These are phyloP conservation scores for Arabidopsis hybrid DNA, from an alignment of 441 rosid genomes.

Conservation along the genomic window DNA sequence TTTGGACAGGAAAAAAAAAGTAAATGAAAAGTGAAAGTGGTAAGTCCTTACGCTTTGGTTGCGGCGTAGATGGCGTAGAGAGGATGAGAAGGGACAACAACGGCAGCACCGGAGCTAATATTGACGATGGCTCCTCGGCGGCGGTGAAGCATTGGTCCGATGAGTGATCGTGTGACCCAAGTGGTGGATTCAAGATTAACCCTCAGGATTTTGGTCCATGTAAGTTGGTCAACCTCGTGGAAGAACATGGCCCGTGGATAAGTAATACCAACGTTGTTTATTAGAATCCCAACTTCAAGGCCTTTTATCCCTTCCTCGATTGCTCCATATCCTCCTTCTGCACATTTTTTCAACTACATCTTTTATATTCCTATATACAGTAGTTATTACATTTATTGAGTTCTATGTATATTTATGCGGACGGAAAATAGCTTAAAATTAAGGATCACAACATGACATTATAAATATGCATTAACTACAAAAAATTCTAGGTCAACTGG, in stretches of 20 bases:
- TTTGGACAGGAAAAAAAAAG: not conserved
- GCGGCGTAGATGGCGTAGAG: constrained; percentile 85
- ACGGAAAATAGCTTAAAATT: not conserved
- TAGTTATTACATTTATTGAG: no score
- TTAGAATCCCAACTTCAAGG: constrained; percentile 69
- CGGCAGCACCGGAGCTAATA: constrained; percentile 84
- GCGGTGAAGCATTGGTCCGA: constrained; percentile 65
- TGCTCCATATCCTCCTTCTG: constrained; percentile 40
- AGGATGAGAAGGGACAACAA: constrained; percentile 93
- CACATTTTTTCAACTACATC: constrained; percentile 1
- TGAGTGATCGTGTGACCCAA: constrained; percentile 62
- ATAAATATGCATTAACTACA: not conserved
- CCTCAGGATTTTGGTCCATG: constrained; percentile 65
- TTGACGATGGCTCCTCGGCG: constrained; percentile 80
- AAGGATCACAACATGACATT: not conserved
- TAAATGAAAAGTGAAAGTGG: constrained; percentile 5
- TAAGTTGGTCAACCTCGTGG: constrained; percentile 73
- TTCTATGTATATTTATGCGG: not conserved
- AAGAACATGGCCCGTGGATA: constrained; percentile 78
- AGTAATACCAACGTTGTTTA: constrained; percentile 83
- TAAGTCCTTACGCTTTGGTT: constrained; percentile 80
- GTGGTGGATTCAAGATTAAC: constrained; percentile 72
- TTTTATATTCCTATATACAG: no score
- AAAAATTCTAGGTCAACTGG: not conserved
- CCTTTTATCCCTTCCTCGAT: constrained; percentile 61